These are phyloP conservation scores for Penicillium sclerotiorum DNA, from an alignment of 2,329 filamentous ascomycete species.

Conservation along the genomic window DNA sequence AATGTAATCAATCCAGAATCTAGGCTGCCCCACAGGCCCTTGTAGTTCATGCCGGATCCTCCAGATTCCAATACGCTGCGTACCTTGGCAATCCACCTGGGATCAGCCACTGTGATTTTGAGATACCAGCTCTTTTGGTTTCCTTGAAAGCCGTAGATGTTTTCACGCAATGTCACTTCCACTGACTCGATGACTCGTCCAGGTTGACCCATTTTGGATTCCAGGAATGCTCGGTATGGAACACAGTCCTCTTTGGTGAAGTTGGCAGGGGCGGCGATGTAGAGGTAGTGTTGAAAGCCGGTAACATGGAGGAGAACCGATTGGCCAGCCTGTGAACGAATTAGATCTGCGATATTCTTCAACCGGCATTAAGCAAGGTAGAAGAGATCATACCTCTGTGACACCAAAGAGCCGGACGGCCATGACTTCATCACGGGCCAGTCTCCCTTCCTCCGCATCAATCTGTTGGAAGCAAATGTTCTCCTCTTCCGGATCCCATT, in stretches of 20 bases:
- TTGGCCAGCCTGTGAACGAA: conserved; percentile 63
- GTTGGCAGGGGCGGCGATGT: conserved; percentile 80
- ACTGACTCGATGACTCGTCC: conserved; percentile 78
- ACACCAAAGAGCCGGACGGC: conserved; percentile 94
- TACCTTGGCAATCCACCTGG: conserved; percentile 77
- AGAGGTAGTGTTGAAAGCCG: conserved; percentile 94
- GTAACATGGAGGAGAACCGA: conserved; percentile 95
- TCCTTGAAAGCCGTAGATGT: conserved; percentile 91
- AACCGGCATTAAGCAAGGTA: neutral
- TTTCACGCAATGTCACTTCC: conserved; percentile 80
- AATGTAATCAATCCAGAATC: conserved; percentile 81
- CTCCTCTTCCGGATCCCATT: conserved; percentile 66
- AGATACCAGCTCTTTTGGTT: conserved; percentile 90
- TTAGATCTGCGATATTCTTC: conserved; percentile 19
- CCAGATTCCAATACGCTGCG: conserved; percentile 74
- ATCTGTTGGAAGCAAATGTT: conserved; percentile 92
- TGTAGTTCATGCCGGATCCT: conserved; percentile 73
- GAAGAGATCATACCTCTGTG: conserved; percentile 61
- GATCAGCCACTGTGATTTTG: conserved; percentile 90
- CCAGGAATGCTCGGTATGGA: conserved; percentile 77
- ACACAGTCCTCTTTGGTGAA: conserved; percentile 80
- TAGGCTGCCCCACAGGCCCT: conserved; percentile 77
- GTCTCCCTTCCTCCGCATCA: conserved; percentile 85
- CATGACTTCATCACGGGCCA: conserved; percentile 69
- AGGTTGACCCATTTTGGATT: conserved; percentile 73